Evolutionary conservation across 192 early-diverging fungal genomes (phyloP), one percentile per base, ranked within the genome.

Genomic region (Umbelopsis ramanniana): DNA sequence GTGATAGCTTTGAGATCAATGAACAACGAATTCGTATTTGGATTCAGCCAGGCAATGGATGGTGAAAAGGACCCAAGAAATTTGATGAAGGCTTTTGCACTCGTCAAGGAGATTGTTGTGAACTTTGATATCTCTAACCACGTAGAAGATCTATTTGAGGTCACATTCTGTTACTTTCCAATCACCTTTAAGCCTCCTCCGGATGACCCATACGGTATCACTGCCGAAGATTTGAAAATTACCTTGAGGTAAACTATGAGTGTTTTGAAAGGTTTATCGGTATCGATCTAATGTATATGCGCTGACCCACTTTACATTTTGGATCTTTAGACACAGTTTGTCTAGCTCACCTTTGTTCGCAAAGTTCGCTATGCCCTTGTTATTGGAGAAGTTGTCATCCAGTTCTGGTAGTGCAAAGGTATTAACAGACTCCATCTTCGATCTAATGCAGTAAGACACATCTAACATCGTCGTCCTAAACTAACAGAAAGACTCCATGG

Each of bases 31-130:
- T 94, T 96, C 83, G 84, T 96, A 12, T 82, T 83, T 68, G 95
- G 93, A 29, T 98, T 94, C 78, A 92, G 93, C 23, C 89, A 95
- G 74, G 77, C 84, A 22, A 85, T 99, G 83, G 98, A 99, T 79
- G 96, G 96, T 26, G 98, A 99, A 80, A 99, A 99, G 86, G 98
- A 99, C 79, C 98, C 98, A 15, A 83, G 98, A 35, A 96, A 98
- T 75, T 83, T 99, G 40, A 84, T 97, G 74, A 78, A 95, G 33
- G 93, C 91, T 2, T 99, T 99, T 81, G 81, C 89, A 40, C 82
- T 93, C 2, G 83, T 96, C 46, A 86, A 86, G 50, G 79, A 67
- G 29, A 92, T 99, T 53, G 87, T 91, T 7, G 67, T 73, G 6
- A 77, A 92, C 66, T 92, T 97, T 57, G 93, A 98, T 72, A 92